Evolutionary conservation across 1,284 basidiomycete genomes (phyloP), one percentile per base, ranked within the genome.

Genomic region (Schizopora paradoxa): DNA sequence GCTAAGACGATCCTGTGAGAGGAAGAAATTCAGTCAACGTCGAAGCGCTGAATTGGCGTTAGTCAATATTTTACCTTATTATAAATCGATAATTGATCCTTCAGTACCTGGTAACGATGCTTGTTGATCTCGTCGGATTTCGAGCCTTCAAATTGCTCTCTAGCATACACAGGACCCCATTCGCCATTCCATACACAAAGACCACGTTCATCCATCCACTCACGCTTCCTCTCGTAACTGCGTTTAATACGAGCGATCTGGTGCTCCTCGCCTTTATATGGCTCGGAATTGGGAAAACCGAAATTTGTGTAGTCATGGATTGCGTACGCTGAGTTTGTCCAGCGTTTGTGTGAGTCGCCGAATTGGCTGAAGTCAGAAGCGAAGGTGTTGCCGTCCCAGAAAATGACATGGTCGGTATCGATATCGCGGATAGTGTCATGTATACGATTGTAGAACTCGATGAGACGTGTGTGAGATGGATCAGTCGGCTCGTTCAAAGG

Each of bases 71-170:
- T 31, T 31, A 61, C 66, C 54, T 67, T 57, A 47, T 69, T 63
- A 54, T 76, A 76, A 19, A 77, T 63, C 14, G 62, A 61, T 13
- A 77, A 61, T 58, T 79, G 77, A 51, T 71, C 68, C 35, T 69
- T 66, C 35, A 77, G 62, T 4, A 74, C 68, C 21, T 57, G 62
- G 52, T 67, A 72, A 14, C 72, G 63, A 11, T 56, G 45, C 33
- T 69, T 61, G 57, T 74, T 74, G 51, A 68, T 68, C 31, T 64
- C 52, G 49, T 72, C 60, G 7, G 54, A 55, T 11, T 51, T 39
- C 13, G 53, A 46, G 16, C 58, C 57, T n/a, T 60, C 58, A 28
- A 59, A 58, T 38, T 60, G 54, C 11, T 26, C 38, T 11, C 59
- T 48, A 21, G 58, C 59, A 31, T 60, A 60, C 5, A 61, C 58